phyloP scores from a whole-genome alignment of 2,329 filamentous ascomycete species.

The Stachybotrys echinatus region DNA sequence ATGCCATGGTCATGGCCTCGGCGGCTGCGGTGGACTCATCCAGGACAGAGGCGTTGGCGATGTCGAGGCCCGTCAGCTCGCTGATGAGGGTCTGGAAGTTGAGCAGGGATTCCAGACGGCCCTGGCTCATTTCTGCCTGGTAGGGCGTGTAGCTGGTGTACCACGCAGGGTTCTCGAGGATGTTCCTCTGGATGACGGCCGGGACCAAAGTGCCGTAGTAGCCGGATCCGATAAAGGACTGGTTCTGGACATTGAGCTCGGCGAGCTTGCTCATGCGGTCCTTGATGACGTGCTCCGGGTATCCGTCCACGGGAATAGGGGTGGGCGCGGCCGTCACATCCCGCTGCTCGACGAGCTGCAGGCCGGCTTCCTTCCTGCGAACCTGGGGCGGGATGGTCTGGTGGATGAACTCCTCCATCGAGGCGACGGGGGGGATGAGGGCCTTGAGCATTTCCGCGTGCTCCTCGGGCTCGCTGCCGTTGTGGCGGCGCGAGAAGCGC shows the following conservation, averaged over 20 bases:
- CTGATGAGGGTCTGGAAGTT: constrained; percentile 94
- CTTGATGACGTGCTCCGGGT: constrained; percentile 21
- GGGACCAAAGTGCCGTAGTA: constrained; percentile 85
- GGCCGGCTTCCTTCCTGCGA: constrained; percentile 16
- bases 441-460: constrained; percentile 72
- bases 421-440: constrained; percentile 67
- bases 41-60: constrained; percentile 85
- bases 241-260: constrained; percentile 31
- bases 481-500: constrained; percentile 73
- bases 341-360: constrained; percentile 22
- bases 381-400: constrained; percentile 80
- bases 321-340: constrained; percentile 14
- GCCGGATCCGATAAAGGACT: constrained; percentile 78
- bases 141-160: constrained; percentile 98
- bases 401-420: constrained; percentile 76
- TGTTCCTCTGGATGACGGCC: constrained; percentile 86
- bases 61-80: constrained; percentile 79
- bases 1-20: constrained; percentile 87
- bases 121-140: constrained; percentile 95
- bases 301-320: constrained; percentile 14
- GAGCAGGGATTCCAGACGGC: constrained; percentile 80
- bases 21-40: constrained; percentile 91
- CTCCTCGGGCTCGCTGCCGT: constrained; percentile 68
- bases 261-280: constrained; percentile 54
- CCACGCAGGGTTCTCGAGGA: constrained; percentile 91